Evolutionary conservation across 352 stramenopile genomes (phyloP).

Genomic region (Phytophthora pini): DNA sequence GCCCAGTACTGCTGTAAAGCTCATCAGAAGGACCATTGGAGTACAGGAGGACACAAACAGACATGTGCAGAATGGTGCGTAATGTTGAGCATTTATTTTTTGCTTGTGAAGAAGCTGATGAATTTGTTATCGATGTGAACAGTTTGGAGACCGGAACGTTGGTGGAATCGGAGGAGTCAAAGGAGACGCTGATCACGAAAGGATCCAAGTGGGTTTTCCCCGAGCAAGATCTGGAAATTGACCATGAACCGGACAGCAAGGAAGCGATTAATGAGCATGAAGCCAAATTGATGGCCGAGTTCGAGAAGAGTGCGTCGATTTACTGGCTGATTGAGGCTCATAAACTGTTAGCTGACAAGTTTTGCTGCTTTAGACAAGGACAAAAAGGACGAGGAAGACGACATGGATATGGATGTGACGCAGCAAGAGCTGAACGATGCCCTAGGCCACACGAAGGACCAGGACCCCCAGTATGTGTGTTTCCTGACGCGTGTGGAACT

Average conservation of each 20-base stretch:
- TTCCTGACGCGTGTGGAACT: constrained; percentile 87
- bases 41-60: constrained; percentile 65
- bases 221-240: constrained; percentile 78
- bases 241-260: constrained; percentile 69
- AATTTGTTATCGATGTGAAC: background rate
- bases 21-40: constrained; percentile 87
- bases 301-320: constrained; percentile 58
- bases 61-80: constrained; percentile 66
- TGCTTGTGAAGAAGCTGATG: constrained; percentile 1
- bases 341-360: background rate
- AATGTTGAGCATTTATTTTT: background rate
- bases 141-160: constrained; percentile 49
- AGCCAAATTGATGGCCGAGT: constrained; percentile 75
- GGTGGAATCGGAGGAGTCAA: constrained; percentile 45
- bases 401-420: constrained; percentile 77
- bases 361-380: constrained; percentile 17
- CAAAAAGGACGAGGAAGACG: constrained; percentile 49
- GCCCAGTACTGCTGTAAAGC: constrained; percentile 80
- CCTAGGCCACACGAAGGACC: constrained; percentile 58
- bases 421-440: constrained; percentile 81
- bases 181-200: constrained; percentile 42
- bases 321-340: background rate
- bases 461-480: constrained; percentile 81
- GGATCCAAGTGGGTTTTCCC: constrained; percentile 84
- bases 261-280: constrained; percentile 77